A percentile compares a stretch with the other conserved stretches of the same genome.
phyloP scores from a whole-genome alignment of 345 rosid species.

The Xanthoceras sorbifolium region DNA sequence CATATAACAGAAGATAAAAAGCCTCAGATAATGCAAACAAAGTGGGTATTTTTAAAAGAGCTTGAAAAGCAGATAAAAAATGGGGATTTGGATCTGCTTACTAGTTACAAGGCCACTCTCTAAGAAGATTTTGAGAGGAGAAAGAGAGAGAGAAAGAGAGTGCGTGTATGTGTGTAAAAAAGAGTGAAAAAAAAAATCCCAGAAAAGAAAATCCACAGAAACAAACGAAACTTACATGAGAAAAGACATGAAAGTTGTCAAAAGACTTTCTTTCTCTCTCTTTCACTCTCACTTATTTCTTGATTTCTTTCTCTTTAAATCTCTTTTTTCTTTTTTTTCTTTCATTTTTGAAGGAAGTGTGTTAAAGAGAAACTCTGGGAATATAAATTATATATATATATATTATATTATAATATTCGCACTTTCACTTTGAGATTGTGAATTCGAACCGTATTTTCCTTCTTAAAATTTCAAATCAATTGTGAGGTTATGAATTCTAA shows the following conservation, averaged over 20 bases:
- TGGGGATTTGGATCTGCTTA: slow-evolving; percentile 49
- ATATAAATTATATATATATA: too few species aligned
- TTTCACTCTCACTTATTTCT: neutral
- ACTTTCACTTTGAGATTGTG: too few species aligned
- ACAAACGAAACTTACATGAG: slow-evolving; percentile 35
- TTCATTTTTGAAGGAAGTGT: neutral
- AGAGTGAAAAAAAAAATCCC: slow-evolving; percentile 21
- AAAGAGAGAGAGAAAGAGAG: slow-evolving; percentile 21
- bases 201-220: slow-evolving; percentile 10
- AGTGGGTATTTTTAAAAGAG: slow-evolving; percentile 29
- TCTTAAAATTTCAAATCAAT: too few species aligned
- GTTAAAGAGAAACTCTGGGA: neutral
- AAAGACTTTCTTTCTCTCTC: slow-evolving; percentile 11
- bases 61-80: slow-evolving; percentile 32
- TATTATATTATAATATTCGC: too few species aligned
- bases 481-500: too few species aligned
- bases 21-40: slow-evolving; percentile 21
- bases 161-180: neutral
- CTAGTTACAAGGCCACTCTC: slow-evolving; percentile 43
- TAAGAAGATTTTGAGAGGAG: slow-evolving; percentile 35
- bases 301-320: neutral
- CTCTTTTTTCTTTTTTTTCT: neutral
- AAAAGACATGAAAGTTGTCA: slow-evolving; percentile 41
- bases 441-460: too few species aligned
- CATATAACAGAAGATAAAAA: slow-evolving; percentile 12